A percentile compares a stretch with the other conserved stretches of the same genome.
phyloP scores from a whole-genome alignment of 2,329 filamentous ascomycete species.

The Gyromitra esculenta region DNA sequence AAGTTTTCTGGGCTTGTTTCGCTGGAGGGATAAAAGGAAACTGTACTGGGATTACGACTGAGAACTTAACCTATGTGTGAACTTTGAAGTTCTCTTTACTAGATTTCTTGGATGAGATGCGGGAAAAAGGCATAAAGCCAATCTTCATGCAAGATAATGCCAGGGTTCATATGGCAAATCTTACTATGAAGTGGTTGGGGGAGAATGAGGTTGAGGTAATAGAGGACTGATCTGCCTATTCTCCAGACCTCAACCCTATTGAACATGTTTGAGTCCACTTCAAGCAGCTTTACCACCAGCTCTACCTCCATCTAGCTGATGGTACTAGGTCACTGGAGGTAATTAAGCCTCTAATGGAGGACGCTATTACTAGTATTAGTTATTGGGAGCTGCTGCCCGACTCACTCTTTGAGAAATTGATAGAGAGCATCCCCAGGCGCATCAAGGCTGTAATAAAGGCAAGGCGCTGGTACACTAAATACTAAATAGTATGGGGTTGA shows the following conservation, averaged over 20 bases:
- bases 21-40: not conserved
- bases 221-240: conserved; percentile 18
- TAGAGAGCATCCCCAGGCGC: not conserved
- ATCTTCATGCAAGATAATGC: conserved; percentile 40
- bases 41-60: too few species aligned
- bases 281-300: not conserved
- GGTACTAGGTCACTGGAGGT: not conserved
- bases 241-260: conserved; percentile 29
- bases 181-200: conserved; percentile 9
- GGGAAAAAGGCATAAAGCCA: not conserved
- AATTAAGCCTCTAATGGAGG: conserved; percentile 6
- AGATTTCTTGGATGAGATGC: not conserved
- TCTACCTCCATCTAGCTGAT: conserved; percentile 6
- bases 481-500: not conserved
- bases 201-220: conserved; percentile 4
- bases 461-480: conserved; percentile 7
- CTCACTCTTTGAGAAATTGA: not conserved
- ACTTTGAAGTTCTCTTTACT: conserved; percentile 14
- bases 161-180: conserved; percentile 1
- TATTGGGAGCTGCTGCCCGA: conserved; percentile 8
- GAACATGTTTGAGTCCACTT: not conserved
- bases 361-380: not conserved
- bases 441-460: conserved; percentile 16
- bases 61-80: not conserved
- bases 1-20: not conserved